Percentiles rank a stretch among this genome's conserved stretches.
These are phyloP conservation scores for Leavenworthia alabamica DNA, from an alignment of 345 rosid species.

Conservation along the genomic window DNA sequence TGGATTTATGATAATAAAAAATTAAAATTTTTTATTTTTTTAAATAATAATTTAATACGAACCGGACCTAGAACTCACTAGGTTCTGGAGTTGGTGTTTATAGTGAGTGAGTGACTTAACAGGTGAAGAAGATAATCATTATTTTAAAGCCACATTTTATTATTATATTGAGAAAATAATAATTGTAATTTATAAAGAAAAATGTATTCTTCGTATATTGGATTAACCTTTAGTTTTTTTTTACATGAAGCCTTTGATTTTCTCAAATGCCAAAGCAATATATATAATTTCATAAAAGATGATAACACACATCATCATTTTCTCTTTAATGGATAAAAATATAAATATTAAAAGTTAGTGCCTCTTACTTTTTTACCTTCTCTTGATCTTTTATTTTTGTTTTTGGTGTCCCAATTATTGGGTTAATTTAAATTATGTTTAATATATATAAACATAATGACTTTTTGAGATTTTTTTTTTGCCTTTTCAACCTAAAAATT, in stretches of 20 bases:
- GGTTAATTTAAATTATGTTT: conserved; percentile 17
- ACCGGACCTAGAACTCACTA: too few species aligned
- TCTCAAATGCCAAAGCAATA: conserved; percentile 30
- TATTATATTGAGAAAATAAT: neutral
- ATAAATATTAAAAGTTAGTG: conserved; percentile 23
- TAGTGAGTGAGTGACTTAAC: conserved; percentile 34
- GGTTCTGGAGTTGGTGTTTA: conserved; percentile 14
- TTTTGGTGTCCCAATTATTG: conserved; percentile 15
- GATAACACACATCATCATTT: conserved; percentile 33
- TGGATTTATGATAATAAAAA: too few species aligned
- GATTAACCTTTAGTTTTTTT: conserved; percentile 23
- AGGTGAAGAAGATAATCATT: conserved; percentile 29
- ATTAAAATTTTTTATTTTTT: too few species aligned
- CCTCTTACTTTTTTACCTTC: conserved; percentile 18
- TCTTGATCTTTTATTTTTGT: conserved; percentile 19
- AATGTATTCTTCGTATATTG: conserved; percentile 29
- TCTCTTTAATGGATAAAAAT: conserved; percentile 28
- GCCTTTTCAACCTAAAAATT: neutral
- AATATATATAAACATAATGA: neutral
- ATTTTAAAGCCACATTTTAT: conserved; percentile 7
- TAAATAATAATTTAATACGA: too few species aligned
- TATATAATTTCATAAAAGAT: conserved; percentile 35
- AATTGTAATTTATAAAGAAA: neutral
- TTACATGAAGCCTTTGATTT: conserved; percentile 18
- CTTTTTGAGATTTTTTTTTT: neutral